These are phyloP conservation scores for Coemansia pectinata DNA, from an alignment of 192 early-diverging fungal genomes.

Conservation along the genomic window DNA sequence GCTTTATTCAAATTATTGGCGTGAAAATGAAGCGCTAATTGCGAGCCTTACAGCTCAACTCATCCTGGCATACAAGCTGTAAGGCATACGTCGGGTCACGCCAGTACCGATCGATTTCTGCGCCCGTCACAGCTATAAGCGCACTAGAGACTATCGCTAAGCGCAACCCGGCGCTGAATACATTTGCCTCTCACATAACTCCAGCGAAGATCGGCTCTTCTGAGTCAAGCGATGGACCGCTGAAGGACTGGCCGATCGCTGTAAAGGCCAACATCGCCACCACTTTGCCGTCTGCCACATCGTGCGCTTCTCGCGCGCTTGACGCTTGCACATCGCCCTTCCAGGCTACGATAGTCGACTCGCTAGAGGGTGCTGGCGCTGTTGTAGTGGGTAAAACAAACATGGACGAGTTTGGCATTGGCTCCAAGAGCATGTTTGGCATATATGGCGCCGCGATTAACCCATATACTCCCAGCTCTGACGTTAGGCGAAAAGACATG, in stretches of 20 bases:
- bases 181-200: conserved; percentile 8
- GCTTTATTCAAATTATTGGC: background rate
- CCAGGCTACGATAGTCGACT: conserved; percentile 69
- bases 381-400: conserved; percentile 80
- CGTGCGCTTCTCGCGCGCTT: conserved; percentile 77
- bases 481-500: background rate
- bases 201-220: background rate
- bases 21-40: background rate
- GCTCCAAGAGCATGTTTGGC: conserved; percentile 51
- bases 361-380: conserved; percentile 63
- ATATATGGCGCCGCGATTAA: conserved; percentile 42
- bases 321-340: conserved; percentile 46
- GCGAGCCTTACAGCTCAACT: background rate
- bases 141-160: conserved; percentile 16
- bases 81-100: background rate
- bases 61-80: background rate
- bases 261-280: conserved; percentile 86
- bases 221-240: conserved; percentile 17
- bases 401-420: conserved; percentile 99
- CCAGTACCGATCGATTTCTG: background rate
- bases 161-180: conserved; percentile 29
- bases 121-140: conserved; percentile 5
- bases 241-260: conserved; percentile 69
- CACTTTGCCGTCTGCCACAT: conserved; percentile 60
- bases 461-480: background rate